phyloP scores from a whole-genome alignment of 2,329 filamentous ascomycete species.

The Teratosphaeria nubilosa region DNA sequence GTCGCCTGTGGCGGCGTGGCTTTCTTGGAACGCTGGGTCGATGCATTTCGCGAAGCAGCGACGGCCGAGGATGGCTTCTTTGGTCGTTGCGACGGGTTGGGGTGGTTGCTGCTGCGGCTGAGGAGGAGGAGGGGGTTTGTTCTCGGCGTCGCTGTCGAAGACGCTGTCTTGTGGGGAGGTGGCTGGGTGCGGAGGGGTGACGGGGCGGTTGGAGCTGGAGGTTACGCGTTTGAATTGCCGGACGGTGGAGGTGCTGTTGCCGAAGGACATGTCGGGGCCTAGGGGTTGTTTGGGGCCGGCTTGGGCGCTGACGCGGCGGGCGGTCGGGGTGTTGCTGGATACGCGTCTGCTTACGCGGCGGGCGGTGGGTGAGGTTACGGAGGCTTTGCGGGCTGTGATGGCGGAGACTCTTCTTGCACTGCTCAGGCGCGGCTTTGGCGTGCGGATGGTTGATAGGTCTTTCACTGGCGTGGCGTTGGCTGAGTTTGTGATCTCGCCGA shows the following conservation, averaged over 20 bases:
- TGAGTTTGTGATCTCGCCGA: conserved; percentile 24
- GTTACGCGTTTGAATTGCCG: conserved; percentile 85
- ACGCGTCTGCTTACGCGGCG: conserved; percentile 23
- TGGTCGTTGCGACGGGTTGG: conserved; percentile 36
- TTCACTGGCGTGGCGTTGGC: conserved; percentile 13
- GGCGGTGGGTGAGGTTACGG: conserved; percentile 23
- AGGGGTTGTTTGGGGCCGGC: conserved; percentile 57
- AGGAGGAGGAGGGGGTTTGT: conserved; percentile 52
- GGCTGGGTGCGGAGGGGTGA: conserved; percentile 10
- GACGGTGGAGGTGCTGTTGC: conserved; percentile 84
- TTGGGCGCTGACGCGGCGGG: conserved; percentile 33
- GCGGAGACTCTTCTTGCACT: conserved; percentile 29
- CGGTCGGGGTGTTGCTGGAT: conserved; percentile 31
- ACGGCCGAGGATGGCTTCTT: conserved; percentile 74
- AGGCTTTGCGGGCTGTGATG: conserved; percentile 28
- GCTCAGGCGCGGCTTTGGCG: conserved; percentile 21
- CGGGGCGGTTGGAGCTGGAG: conserved; percentile 15
- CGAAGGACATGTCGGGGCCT: conserved; percentile 83
- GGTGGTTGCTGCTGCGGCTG: conserved; percentile 18
- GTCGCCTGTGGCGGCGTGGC: conserved; percentile 64
- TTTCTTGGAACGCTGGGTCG: conserved; percentile 73
- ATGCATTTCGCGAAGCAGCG: conserved; percentile 72
- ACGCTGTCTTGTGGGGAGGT: conserved; percentile 19
- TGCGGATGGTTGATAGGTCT: conserved; percentile 28
- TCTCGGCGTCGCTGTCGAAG: conserved; percentile 48